Percentiles rank a stretch among this genome's conserved stretches.
Evolutionary conservation across 2,329 filamentous ascomycete species (phyloP).

Genomic region (Emericellopsis atlantica): DNA sequence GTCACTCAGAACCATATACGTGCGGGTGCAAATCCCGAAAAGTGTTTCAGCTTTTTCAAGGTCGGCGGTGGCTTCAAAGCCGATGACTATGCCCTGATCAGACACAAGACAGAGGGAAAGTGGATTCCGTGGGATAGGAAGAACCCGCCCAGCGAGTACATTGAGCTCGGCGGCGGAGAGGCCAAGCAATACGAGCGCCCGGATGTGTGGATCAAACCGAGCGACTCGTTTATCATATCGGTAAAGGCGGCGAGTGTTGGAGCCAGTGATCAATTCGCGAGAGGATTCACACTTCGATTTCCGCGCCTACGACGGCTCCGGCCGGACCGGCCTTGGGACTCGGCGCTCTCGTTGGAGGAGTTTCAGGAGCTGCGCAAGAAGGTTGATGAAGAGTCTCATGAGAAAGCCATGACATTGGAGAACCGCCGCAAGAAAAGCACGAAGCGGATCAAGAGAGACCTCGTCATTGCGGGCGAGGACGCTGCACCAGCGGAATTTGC

Average conservation of each 20-base stretch:
- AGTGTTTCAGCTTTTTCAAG: constrained; percentile 91
- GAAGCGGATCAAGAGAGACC: constrained; percentile 56
- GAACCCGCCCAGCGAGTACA: constrained; percentile 62
- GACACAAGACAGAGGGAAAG: constrained; percentile 77
- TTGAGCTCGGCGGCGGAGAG: constrained; percentile 71
- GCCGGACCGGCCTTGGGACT: constrained; percentile 74
- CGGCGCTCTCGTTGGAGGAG: constrained; percentile 64
- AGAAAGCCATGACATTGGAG: constrained; percentile 69
- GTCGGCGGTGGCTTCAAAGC: constrained; percentile 88
- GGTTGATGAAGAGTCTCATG: constrained; percentile 57
- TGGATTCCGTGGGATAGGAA: constrained; percentile 78
- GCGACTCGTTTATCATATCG: constrained; percentile 74
- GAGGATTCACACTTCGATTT: constrained; percentile 71
- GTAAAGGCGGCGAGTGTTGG: constrained; percentile 78
- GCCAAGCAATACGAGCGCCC: constrained; percentile 61
- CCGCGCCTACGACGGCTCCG: constrained; percentile 76
- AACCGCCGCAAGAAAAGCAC: constrained; percentile 41
- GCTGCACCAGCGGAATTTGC: constrained; percentile 27
- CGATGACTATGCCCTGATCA: constrained; percentile 73
- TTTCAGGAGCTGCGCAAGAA: constrained; percentile 60
- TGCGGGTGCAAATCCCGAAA: constrained; percentile 49
- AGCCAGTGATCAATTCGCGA: constrained; percentile 65
- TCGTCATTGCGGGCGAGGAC: constrained; percentile 60
- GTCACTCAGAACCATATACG: constrained; percentile 56
- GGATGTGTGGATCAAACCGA: constrained; percentile 86